Evolutionary conservation across 2,329 filamentous ascomycete species (phyloP).

Genomic region (Thielaviopsis populi): DNA sequence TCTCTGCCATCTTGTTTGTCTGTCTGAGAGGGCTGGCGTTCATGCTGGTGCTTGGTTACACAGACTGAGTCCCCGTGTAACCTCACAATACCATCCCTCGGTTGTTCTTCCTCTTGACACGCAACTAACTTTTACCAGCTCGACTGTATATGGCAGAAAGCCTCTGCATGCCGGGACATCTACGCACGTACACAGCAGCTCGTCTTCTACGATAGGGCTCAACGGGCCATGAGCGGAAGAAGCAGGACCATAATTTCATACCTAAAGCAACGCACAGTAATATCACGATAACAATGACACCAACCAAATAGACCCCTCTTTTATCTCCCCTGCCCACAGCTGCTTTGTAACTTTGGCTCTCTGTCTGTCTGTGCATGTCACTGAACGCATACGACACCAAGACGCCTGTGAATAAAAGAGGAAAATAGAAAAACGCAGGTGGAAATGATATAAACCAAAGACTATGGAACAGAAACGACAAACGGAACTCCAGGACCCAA

Average conservation of each 20-base stretch:
- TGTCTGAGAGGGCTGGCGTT: background rate
- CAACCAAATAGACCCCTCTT: background rate
- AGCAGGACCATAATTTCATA: background rate
- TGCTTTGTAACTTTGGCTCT: no score
- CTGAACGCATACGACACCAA: background rate
- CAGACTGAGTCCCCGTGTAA: background rate
- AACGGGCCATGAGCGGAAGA: constrained; percentile 1
- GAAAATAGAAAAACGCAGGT: background rate
- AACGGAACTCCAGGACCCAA: constrained; percentile 7
- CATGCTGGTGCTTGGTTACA: background rate
- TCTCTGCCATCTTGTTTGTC: background rate
- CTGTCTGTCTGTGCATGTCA: no score
- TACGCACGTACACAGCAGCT: background rate
- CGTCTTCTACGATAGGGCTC: constrained; percentile 6
- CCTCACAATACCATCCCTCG: background rate
- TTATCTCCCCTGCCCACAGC: background rate
- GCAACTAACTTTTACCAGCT: background rate
- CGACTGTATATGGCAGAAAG: constrained; percentile 12
- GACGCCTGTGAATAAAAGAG: background rate
- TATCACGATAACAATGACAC: constrained; percentile 10
- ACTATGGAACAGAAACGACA: background rate
- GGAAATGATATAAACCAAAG: background rate
- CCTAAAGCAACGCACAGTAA: background rate
- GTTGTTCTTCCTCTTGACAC: background rate
- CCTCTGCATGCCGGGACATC: background rate